Percentiles rank a stretch among this genome's conserved stretches.
Conservation (phyloP, 208 protist species). For the Leishmania mexicana region DNA sequence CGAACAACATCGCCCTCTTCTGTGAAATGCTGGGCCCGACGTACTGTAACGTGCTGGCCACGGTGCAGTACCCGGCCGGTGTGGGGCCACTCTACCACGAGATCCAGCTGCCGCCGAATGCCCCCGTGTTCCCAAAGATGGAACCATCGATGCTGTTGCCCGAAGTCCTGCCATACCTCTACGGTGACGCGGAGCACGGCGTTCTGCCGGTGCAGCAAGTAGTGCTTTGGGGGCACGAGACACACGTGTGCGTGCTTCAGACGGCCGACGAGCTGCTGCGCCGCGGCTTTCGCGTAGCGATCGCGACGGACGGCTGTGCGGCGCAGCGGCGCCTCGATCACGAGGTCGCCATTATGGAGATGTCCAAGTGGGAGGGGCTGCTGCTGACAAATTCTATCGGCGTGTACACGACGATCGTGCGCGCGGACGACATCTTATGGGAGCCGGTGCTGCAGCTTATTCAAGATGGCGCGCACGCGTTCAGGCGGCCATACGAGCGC, state of each 20-base stretch:
- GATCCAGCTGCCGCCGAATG: constrained; percentile 51
- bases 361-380: constrained; percentile 48
- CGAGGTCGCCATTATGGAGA: constrained; percentile 39
- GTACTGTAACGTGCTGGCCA: constrained; percentile 51
- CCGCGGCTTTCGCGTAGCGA: constrained; percentile 50
- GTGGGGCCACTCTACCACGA: constrained; percentile 45
- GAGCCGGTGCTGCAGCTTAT: constrained; percentile 21
- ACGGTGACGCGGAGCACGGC: constrained; percentile 31
- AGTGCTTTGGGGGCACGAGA: constrained; percentile 77
- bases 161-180: constrained; percentile 50
- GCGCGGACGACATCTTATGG: constrained; percentile 19
- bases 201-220: constrained; percentile 65
- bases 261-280: constrained; percentile 65
- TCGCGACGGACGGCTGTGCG: constrained; percentile 51
- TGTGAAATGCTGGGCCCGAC: constrained; percentile 34
- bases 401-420: constrained; percentile 31
- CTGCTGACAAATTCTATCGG: constrained; percentile 30
- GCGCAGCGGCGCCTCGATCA: constrained; percentile 52
- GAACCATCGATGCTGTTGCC: constrained; percentile 64
- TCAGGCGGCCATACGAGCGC: constrained; percentile 23
- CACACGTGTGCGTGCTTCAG: constrained; percentile 76
- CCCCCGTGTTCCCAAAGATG: constrained; percentile 58
- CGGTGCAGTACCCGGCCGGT: constrained; percentile 61
- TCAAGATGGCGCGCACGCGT: constrained; percentile 4
- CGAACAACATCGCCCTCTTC: constrained; percentile 48